Evolutionary conservation across 2,329 filamentous ascomycete genomes (phyloP).

Genomic region (Diaporthe caulivora): DNA sequence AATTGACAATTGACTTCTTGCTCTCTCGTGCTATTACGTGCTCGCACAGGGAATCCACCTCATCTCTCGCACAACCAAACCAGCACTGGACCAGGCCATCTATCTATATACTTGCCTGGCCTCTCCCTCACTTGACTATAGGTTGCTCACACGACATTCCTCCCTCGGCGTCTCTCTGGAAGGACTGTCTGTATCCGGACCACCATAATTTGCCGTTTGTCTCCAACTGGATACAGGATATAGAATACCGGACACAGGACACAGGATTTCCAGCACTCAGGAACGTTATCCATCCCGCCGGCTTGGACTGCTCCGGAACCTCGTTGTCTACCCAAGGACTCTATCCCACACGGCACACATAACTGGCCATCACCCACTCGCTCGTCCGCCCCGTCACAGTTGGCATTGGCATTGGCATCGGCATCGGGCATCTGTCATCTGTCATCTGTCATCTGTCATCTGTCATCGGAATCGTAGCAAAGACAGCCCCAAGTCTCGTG

Average conservation of each 20-base stretch:
- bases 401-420: slow-evolving; percentile 26
- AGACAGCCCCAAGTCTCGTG: slow-evolving; percentile 27
- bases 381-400: slow-evolving; percentile 3
- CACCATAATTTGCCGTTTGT: slow-evolving; percentile 5
- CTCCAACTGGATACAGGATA: background rate
- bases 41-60: slow-evolving; percentile 16
- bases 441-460: no score
- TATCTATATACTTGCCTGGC: background rate
- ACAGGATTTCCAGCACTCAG: background rate
- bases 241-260: background rate
- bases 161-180: slow-evolving; percentile 10
- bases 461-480: slow-evolving; percentile 6
- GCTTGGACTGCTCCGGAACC: background rate
- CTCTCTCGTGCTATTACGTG: slow-evolving; percentile 30
- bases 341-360: background rate
- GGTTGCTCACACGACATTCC: background rate
- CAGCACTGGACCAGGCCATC: background rate
- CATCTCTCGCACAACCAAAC: slow-evolving; percentile 16
- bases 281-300: slow-evolving; percentile 5
- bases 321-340: slow-evolving; percentile 7
- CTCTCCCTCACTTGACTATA: slow-evolving; percentile 5
- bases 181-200: background rate
- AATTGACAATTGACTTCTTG: slow-evolving; percentile 9
- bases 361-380: slow-evolving; percentile 1
- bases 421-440: background rate